Conservation (phyloP, 1,139 yeast genomes). For the Geotrichum candidum region DNA sequence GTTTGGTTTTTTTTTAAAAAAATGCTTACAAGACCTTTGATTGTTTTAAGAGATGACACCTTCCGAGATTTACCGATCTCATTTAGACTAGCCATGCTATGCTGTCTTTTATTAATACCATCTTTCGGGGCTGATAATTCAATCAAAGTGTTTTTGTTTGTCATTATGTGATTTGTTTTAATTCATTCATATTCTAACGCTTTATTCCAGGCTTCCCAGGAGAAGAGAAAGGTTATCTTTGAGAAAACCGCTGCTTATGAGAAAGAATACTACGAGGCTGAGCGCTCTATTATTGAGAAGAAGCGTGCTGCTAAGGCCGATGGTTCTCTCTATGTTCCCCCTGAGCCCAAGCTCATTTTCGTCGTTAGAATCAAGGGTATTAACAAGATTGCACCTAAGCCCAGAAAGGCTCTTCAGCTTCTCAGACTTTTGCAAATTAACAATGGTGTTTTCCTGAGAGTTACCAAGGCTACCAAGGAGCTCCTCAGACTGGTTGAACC, state of each 20-base stretch:
- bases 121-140: conserved; percentile 59
- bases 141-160: not conserved
- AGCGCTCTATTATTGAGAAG: conserved; percentile 85
- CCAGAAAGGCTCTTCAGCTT: conserved; percentile 98
- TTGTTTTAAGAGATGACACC: conserved; percentile 15
- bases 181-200: not conserved
- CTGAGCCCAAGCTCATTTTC: conserved; percentile 93
- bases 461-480: conserved; percentile 98
- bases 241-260: conserved; percentile 98
- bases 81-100: conserved; percentile 46
- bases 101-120: conserved; percentile 93
- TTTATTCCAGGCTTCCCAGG: conserved; percentile 4
- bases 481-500: conserved; percentile 97
- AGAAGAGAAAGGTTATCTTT: conserved; percentile 87
- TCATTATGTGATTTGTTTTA: not conserved
- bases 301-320: conserved; percentile 95
- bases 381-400: conserved; percentile 99
- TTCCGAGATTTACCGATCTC: conserved; percentile 4
- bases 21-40: conserved; percentile 5
- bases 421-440: conserved; percentile 96
- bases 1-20: conserved; percentile 30
- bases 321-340: conserved; percentile 79
- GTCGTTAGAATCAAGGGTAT: conserved; percentile 99
- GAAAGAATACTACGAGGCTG: conserved; percentile 93
- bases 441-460: conserved; percentile 96